Percentiles rank a stretch among this genome's conserved stretches.
Conservation (phyloP, 345 rosid genomes). For the Eucalyptus shirleyi region DNA sequence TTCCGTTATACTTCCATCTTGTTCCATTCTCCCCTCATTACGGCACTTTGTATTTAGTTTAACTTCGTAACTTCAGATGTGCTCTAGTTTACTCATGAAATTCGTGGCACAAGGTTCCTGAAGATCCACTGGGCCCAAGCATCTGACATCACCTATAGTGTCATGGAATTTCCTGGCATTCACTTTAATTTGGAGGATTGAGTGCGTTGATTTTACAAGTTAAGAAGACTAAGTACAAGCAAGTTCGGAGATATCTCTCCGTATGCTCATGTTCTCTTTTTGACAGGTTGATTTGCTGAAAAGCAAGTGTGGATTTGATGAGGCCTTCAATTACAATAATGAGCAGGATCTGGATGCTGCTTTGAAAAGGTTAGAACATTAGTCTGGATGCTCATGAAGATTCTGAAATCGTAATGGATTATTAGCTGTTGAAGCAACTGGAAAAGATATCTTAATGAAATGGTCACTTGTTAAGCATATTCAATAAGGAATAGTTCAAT, state of each 20-base stretch:
- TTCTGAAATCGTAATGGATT: not conserved
- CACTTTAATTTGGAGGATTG: not conserved
- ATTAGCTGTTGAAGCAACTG: not conserved
- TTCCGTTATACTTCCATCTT: not conserved
- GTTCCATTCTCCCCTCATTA: not conserved
- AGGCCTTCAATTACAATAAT: constrained; percentile 49
- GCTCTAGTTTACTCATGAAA: not conserved
- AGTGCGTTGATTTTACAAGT: not conserved
- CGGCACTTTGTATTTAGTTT: not conserved
- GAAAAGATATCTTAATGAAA: not conserved
- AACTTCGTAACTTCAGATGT: not conserved
- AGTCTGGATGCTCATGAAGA: not conserved
- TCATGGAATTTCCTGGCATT: not conserved
- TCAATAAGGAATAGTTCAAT: not conserved
- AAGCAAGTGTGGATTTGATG: constrained; percentile 38
- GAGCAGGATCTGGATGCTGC: constrained; percentile 20
- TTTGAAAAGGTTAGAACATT: constrained; percentile 25
- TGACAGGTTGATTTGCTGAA: constrained; percentile 34
- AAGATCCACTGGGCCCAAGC: not conserved
- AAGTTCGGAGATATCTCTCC: not conserved
- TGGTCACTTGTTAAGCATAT: not conserved
- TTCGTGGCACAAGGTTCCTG: not conserved
- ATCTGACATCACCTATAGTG: not conserved
- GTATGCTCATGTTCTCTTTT: not conserved
- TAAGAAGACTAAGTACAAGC: not conserved